phyloP scores from a whole-genome alignment of 139 green algal genomes.

The Chlorella sp. region DNA sequence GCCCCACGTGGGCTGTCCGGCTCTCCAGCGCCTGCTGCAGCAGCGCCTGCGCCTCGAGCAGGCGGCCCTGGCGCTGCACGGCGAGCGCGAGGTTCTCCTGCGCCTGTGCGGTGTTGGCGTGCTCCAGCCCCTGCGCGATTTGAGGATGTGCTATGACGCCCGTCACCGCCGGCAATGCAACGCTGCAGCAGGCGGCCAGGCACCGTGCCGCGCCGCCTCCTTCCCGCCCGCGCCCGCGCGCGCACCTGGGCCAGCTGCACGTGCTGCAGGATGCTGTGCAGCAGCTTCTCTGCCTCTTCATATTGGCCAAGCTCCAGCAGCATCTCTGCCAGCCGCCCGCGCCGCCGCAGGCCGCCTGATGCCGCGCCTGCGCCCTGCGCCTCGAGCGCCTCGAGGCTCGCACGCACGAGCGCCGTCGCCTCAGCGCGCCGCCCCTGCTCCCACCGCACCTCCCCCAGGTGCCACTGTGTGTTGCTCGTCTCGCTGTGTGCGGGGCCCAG shows the following conservation, averaged over 20 bases:
- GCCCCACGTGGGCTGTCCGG: slow-evolving; percentile 8
- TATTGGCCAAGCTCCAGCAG: slow-evolving; percentile 12
- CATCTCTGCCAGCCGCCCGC: slow-evolving; percentile 36
- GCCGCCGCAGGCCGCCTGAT: slow-evolving; percentile 20
- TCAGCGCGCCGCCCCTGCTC: slow-evolving; percentile 3
- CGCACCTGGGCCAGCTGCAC: slow-evolving; percentile 15
- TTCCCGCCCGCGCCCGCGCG: not conserved
- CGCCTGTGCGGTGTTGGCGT: slow-evolving; percentile 7
- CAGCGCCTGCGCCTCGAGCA: slow-evolving; percentile 20
- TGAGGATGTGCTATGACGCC: too few relatives aligned
- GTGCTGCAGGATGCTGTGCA: slow-evolving; percentile 11
- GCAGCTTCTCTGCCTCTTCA: slow-evolving; percentile 11
- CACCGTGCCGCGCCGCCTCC: not conserved
- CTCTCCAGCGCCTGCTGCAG: slow-evolving; percentile 21
- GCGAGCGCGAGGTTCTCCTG: slow-evolving; percentile 24
- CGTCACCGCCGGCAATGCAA: too few relatives aligned
- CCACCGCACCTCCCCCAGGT: slow-evolving; percentile 37
- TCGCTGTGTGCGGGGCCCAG: slow-evolving; percentile 30
- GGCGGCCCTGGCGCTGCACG: slow-evolving; percentile 10
- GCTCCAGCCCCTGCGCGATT: slow-evolving; percentile 31
- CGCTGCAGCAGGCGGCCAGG: not conserved
- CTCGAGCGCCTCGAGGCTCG: slow-evolving; percentile 38
- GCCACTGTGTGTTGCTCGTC: slow-evolving; percentile 21
- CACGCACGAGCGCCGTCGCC: slow-evolving; percentile 22
- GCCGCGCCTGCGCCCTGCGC: slow-evolving; percentile 26